A percentile compares a stretch with the other conserved stretches of the same genome.
These are phyloP conservation scores for Aspergillus proliferans DNA, from an alignment of 2,329 filamentous ascomycete species.

Conservation along the genomic window DNA sequence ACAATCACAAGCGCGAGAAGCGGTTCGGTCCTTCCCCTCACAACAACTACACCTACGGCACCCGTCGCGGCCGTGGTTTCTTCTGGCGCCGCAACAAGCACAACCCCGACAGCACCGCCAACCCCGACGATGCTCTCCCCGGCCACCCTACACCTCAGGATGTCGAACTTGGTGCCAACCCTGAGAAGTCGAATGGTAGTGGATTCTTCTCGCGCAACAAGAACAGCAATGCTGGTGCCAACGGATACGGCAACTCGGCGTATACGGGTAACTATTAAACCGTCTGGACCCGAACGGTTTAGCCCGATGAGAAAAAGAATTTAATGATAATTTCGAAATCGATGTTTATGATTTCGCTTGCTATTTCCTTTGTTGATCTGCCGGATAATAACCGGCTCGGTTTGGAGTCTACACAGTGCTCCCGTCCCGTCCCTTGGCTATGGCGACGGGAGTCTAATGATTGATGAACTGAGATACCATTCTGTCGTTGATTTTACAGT, in stretches of 20 bases:
- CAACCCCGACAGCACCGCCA: slow-evolving; percentile 27
- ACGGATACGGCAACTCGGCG: slow-evolving; percentile 27
- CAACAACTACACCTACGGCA: slow-evolving; percentile 63
- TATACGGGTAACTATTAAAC: slow-evolving; percentile 27
- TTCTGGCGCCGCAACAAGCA: slow-evolving; percentile 41
- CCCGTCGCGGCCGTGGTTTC: slow-evolving; percentile 24
- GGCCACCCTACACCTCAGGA: slow-evolving; percentile 35
- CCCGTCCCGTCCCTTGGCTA: no score
- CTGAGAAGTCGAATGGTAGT: slow-evolving; percentile 12
- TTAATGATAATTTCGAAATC: not conserved
- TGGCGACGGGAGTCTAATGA: not conserved
- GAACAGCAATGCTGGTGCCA: slow-evolving; percentile 7
- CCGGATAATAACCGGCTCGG: no score
- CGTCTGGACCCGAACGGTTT: no score
- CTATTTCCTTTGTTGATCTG: not conserved
- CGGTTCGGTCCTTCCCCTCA: slow-evolving; percentile 59
- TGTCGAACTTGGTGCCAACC: slow-evolving; percentile 22
- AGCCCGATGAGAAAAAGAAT: no score
- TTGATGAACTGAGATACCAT: slow-evolving; percentile 1
- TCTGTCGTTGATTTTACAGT: no score
- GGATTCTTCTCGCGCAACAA: slow-evolving; percentile 20
- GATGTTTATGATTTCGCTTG: not conserved
- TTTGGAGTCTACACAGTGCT: no score
- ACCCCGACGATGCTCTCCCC: slow-evolving; percentile 31
- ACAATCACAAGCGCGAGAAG: slow-evolving; percentile 68